These are phyloP conservation scores for Allium fistulosum DNA, from an alignment of 106 monocot species.

Conservation along the genomic window DNA sequence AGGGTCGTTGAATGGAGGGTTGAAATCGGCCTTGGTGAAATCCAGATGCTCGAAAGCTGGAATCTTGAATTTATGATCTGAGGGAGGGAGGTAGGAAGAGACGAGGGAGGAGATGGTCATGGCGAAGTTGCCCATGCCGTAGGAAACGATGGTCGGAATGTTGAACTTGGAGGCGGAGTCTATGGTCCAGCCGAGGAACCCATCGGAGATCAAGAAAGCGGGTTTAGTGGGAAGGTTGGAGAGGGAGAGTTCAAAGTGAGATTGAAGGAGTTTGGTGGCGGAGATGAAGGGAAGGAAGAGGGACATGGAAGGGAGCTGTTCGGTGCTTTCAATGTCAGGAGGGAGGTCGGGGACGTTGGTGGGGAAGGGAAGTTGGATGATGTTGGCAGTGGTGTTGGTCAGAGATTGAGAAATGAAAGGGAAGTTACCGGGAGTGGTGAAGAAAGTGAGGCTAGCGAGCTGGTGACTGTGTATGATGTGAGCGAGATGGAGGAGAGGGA, in stretches of 20 bases:
- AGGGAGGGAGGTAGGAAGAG: background rate
- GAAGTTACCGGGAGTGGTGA: slow-evolving; percentile 31
- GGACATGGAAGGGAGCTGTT: slow-evolving; percentile 18
- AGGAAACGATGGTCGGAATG: slow-evolving; percentile 12
- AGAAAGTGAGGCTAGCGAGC: slow-evolving; percentile 21
- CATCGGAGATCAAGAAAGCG: slow-evolving; percentile 34
- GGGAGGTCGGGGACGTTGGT: background rate
- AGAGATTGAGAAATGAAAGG: slow-evolving; percentile 20
- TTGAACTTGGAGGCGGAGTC: slow-evolving; percentile 3
- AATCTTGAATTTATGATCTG: background rate
- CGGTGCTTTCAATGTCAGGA: slow-evolving; percentile 20
- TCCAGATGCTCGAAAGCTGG: background rate
- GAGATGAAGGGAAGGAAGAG: slow-evolving; percentile 9
- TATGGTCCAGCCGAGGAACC: slow-evolving; percentile 31
- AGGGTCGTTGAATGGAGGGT: background rate
- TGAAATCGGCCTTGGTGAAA: background rate
- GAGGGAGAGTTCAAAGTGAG: background rate
- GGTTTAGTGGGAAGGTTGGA: background rate
- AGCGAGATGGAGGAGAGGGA: slow-evolving; percentile 47
- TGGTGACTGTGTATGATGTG: slow-evolving; percentile 4
- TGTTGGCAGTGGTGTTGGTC: background rate
- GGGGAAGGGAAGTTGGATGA: slow-evolving; percentile 21
- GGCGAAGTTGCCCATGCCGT: slow-evolving; percentile 23
- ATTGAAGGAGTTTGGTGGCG: slow-evolving; percentile 9
- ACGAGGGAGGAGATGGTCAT: background rate